Evolutionary conservation across 23 red algal species (phyloP).

Genomic region (Cyanidiococcus yangmingshanensis): DNA sequence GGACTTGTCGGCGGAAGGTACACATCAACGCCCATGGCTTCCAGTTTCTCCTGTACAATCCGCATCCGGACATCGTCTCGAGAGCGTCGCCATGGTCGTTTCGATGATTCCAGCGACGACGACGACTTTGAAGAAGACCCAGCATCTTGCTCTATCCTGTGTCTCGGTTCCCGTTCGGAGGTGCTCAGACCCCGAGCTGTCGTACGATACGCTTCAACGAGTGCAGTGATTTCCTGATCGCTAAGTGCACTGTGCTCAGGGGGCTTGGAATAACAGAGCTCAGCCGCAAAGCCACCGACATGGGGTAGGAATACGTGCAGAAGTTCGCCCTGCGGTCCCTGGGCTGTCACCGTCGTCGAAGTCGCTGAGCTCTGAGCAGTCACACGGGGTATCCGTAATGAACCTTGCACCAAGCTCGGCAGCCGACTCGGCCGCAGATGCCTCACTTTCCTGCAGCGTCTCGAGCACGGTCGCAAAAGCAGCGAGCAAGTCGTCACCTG

Average conservation of each 20-base stretch:
- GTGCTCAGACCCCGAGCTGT: not conserved
- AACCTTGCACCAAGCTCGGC: too few relatives aligned
- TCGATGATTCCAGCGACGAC: not conserved
- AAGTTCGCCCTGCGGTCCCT: not conserved
- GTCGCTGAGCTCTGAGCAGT: conserved; percentile 14
- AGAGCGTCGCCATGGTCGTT: not conserved
- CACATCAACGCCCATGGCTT: conserved; percentile 5
- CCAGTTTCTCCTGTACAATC: not conserved
- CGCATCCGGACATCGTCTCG: not conserved
- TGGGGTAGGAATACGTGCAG: not conserved
- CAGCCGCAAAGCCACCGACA: not conserved
- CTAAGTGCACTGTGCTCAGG: not conserved
- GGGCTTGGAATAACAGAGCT: conserved; percentile 2
- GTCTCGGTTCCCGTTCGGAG: too few relatives aligned
- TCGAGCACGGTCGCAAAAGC: conserved; percentile 10
- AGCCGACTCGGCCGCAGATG: not conserved
- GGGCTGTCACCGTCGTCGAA: conserved; percentile 5
- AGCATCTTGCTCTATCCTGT: not conserved
- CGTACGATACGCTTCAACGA: conserved; percentile 2
- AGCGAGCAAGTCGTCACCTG: conserved; percentile 1
- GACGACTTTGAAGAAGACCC: not conserved
- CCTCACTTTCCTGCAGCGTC: not conserved
- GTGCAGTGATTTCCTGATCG: conserved; percentile 5
- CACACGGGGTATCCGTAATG: not conserved
- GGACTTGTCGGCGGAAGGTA: not conserved